Conservation (phyloP, 257 asterid genomes). For the Mitragyna speciosa region DNA sequence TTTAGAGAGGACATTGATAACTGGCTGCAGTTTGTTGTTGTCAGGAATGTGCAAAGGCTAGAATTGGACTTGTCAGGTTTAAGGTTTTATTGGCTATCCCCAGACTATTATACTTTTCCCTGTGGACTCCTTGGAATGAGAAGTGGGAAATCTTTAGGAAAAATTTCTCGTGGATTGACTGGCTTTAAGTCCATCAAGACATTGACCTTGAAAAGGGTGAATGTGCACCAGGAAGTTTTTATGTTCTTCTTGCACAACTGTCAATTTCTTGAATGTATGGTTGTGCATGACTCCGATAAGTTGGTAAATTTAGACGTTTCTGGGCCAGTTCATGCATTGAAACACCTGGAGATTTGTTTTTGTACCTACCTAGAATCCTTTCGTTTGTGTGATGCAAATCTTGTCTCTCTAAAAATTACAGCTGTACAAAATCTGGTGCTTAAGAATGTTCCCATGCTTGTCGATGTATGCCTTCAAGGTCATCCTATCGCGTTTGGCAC, state of each 20-base stretch:
- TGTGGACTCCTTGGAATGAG: background rate
- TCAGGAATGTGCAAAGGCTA: background rate
- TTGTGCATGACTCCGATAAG: constrained; percentile 34
- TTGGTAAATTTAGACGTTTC: constrained; percentile 34
- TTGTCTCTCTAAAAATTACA: constrained; percentile 35
- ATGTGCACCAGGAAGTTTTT: constrained; percentile 36
- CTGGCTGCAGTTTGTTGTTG: constrained; percentile 15
- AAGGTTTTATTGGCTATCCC: too few species aligned
- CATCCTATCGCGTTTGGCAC: too few species aligned
- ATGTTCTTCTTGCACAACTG: constrained; percentile 31
- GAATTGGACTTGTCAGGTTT: background rate
- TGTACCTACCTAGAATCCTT: constrained; percentile 30
- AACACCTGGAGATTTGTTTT: constrained; percentile 37
- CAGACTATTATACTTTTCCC: background rate
- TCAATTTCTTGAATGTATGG: constrained; percentile 31
- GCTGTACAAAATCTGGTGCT: constrained; percentile 3
- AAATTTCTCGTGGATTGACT: too few species aligned
- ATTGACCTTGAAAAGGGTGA: constrained; percentile 38
- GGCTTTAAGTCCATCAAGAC: constrained; percentile 32
- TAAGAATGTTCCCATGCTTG: constrained; percentile 46
- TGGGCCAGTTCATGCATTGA: constrained; percentile 39
- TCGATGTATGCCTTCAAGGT: constrained; percentile 29
- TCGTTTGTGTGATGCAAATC: constrained; percentile 37
- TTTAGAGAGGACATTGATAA: background rate
- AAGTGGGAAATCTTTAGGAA: background rate